Evolutionary conservation across 331 rosid species (phyloP).

Genomic region (Malus hybrid): DNA sequence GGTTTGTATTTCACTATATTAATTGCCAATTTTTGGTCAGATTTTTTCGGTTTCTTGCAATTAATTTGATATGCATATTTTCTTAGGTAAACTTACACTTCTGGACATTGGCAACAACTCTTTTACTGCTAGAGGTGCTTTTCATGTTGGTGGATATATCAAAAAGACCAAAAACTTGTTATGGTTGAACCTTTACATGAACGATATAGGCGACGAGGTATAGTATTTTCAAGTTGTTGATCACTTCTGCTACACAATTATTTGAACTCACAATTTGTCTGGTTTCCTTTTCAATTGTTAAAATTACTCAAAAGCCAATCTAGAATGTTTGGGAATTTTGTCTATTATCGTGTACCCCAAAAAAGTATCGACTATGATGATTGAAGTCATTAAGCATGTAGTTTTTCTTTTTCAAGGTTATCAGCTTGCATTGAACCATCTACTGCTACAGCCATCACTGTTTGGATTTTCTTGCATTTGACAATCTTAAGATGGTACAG

Average conservation of each 20-base stretch:
- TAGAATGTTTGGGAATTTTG: not conserved
- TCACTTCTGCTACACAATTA: not conserved
- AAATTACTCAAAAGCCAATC: not conserved
- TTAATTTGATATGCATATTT: conserved; percentile 27
- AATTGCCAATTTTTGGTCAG: conserved; percentile 3
- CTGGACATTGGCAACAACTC: conserved; percentile 90
- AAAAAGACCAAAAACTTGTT: conserved; percentile 65
- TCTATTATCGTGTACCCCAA: not conserved
- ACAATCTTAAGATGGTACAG: not conserved
- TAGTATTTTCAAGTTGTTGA: conserved; percentile 5
- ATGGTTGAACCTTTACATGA: conserved; percentile 86
- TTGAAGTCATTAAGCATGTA: not conserved
- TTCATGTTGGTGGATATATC: conserved; percentile 71
- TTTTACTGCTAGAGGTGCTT: conserved; percentile 72
- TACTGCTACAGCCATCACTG: not conserved
- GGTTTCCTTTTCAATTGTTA: not conserved
- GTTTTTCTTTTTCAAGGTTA: not conserved
- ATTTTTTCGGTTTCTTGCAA: not conserved
- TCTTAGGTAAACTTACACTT: conserved; percentile 64
- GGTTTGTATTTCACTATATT: conserved; percentile 35
- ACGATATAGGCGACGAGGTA: conserved; percentile 98
- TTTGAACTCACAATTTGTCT: not conserved
- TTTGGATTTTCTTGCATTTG: not conserved
- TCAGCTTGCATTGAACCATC: not conserved
- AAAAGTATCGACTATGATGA: too few species aligned